Base-by-base conservation (phyloP, 768 basidiomycete species). In the Mycena metata region DNA sequence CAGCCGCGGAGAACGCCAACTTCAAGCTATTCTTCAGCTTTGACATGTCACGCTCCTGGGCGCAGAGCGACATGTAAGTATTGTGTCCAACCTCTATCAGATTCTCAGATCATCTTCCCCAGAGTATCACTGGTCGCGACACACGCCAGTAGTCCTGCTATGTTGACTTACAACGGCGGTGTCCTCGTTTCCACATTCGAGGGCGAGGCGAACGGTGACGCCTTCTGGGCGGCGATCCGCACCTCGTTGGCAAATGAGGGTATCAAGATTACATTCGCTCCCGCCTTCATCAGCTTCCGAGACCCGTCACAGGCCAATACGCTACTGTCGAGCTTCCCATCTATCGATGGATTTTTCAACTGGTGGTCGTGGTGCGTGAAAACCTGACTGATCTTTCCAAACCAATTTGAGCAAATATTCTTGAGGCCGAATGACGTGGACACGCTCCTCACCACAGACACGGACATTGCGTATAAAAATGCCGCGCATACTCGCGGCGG, bases 151-250 rank as follows among this genome's bases (percentile, higher is more conserved):
- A 78, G 80, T 59, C 60, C 78, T 7, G 78, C 76, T 36, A 77
- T 77, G 58, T 73, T 77, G 58, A 66, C 60, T 10, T 81, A 75
- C 69, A 72, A 73, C 23, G 69, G 66, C 26, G 65, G 65, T 1
- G 72, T 77, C 4, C 72, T 83, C 35, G 77, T 83, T 35, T 80
- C 80, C 6, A 82, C 82, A 4, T 83, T 79, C 59, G 69, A 76
- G 15, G 83, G 83, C 9, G 79, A 82, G 54, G 64, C 50, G 39
- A 78, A 81, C 69, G 81, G 79, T 23, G 50, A 76, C 42, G 49
- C 66, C 60, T 74, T 76, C 77, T 76, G 63, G 60, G 61, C 59
- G 6, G 58, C 54, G 16, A 58, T 74, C 65, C 71, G 71, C 24
- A 59, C 67, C 2, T 64, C 64, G 9, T 65, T 74, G 6, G 67